A percentile compares a stretch with the other conserved stretches of the same genome.
These are phyloP conservation scores for Crepidotus variabilis DNA, from an alignment of 768 basidiomycete genomes.

Conservation along the genomic window DNA sequence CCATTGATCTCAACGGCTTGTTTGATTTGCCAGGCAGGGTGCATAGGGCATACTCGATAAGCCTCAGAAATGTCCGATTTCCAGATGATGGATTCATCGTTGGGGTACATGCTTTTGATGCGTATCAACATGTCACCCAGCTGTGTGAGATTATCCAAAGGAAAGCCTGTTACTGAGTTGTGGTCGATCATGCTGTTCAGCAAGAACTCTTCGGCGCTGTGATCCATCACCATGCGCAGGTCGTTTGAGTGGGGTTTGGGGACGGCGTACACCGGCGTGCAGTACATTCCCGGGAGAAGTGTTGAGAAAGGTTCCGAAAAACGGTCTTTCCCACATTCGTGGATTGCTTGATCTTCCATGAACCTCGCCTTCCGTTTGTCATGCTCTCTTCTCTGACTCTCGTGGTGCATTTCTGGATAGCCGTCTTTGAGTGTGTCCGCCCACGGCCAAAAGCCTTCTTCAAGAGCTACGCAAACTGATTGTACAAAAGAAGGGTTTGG, in stretches of 20 bases:
- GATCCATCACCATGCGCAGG: conserved; percentile 33
- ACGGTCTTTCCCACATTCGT: not conserved
- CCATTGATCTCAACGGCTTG: conserved; percentile 28
- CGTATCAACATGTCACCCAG: conserved; percentile 19
- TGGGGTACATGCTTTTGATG: not conserved
- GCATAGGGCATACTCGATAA: conserved; percentile 26
- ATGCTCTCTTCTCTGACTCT: not conserved
- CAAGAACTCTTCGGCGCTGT: conserved; percentile 26
- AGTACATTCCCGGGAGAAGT: conserved; percentile 35
- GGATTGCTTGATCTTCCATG: not conserved
- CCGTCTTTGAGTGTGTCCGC: conserved; percentile 17
- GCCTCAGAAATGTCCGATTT: conserved; percentile 35
- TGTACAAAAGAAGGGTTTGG: conserved; percentile 37
- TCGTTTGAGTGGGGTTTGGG: conserved; percentile 30
- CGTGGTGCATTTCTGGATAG: conserved; percentile 20
- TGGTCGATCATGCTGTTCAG: conserved; percentile 33
- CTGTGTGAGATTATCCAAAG: conserved; percentile 29
- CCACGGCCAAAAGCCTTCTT: conserved; percentile 42
- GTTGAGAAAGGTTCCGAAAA: not conserved
- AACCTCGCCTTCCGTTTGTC: not conserved
- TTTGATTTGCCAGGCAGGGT: conserved; percentile 25
- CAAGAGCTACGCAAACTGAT: conserved; percentile 25
- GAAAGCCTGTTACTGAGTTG: conserved; percentile 14
- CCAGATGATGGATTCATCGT: conserved; percentile 19
- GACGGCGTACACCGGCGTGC: conserved; percentile 31